These are phyloP conservation scores for Colletotrichum australisinense DNA, from an alignment of 2,329 filamentous ascomycete species.

Conservation along the genomic window DNA sequence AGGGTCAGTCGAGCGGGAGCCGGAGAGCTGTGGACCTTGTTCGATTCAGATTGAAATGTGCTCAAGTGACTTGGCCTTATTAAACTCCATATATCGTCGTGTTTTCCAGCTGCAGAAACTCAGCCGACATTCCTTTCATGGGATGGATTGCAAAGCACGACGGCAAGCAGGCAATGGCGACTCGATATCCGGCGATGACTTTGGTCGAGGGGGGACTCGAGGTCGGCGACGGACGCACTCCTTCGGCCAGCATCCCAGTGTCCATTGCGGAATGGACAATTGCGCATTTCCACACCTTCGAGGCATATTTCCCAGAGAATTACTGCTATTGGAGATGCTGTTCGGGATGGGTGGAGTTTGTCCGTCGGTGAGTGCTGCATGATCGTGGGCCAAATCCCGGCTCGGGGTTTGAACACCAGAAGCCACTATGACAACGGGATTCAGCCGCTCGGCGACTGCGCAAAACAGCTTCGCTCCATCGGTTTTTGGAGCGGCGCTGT, in stretches of 20 bases:
- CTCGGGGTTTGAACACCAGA: slow-evolving; percentile 28
- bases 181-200: not conserved
- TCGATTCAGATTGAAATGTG: not conserved
- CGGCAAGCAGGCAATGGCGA: not conserved
- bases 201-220: not conserved
- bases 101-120: not conserved
- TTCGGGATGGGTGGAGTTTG: slow-evolving; percentile 7
- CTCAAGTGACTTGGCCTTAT: not conserved
- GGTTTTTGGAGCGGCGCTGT: not conserved
- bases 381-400: slow-evolving; percentile 27
- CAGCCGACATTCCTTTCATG: not conserved
- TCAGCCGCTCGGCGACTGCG: not conserved
- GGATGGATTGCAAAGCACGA: not conserved
- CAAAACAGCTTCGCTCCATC: not conserved
- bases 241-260: slow-evolving; percentile 3
- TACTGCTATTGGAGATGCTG: slow-evolving; percentile 6
- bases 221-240: not conserved
- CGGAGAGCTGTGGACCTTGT: not conserved
- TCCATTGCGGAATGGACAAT: not conserved
- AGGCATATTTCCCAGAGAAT: not conserved
- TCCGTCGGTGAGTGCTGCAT: slow-evolving; percentile 18
- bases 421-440: not conserved
- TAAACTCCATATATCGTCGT: slow-evolving; percentile 14
- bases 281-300: not conserved
- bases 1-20: not conserved